These are phyloP conservation scores for Miscanthus lutarioriparius DNA, from an alignment of 176 grass and related monocot species.

Conservation along the genomic window DNA sequence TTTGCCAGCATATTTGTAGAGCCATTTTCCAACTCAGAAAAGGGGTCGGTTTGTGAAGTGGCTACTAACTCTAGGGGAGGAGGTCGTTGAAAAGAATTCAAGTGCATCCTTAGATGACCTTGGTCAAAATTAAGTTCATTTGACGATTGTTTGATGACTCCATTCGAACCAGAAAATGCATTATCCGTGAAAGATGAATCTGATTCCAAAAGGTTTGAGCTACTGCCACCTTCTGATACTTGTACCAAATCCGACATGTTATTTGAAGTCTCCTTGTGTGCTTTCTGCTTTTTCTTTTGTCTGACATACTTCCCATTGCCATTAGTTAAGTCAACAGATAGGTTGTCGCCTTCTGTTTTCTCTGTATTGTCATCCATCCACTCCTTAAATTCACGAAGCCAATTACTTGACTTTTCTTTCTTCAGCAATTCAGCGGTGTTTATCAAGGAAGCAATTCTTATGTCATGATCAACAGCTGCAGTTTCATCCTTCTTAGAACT, in stretches of 20 bases:
- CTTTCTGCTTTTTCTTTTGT: constrained; percentile 57
- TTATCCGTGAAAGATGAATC: constrained; percentile 55
- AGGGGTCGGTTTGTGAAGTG: constrained; percentile 29
- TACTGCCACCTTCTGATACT: constrained; percentile 40
- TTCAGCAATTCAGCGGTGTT: constrained; percentile 86
- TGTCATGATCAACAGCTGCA: constrained; percentile 55
- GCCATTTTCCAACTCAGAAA: constrained; percentile 33
- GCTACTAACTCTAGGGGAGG: constrained; percentile 45
- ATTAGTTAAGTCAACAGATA: constrained; percentile 42
- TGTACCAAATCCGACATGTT: constrained; percentile 36
- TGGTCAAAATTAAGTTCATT: constrained; percentile 35
- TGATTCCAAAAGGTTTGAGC: constrained; percentile 54
- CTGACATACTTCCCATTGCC: constrained; percentile 40
- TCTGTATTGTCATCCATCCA: constrained; percentile 77
- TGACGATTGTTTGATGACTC: constrained; percentile 22
- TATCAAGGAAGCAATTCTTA: constrained; percentile 66
- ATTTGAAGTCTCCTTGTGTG: constrained; percentile 39
- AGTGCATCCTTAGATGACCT: constrained; percentile 27
- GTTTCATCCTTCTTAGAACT: constrained; percentile 84
- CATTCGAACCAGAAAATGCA: constrained; percentile 46
- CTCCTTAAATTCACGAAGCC: constrained; percentile 94
- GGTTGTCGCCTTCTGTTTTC: constrained; percentile 41
- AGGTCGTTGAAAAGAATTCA: constrained; percentile 39
- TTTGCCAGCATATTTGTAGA: constrained; percentile 29
- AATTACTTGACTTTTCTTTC: constrained; percentile 78